A percentile compares a stretch with the other conserved stretches of the same genome.
Evolutionary conservation across 306 rosid species (phyloP).

Genomic region (Lathyrus tuberosus): DNA sequence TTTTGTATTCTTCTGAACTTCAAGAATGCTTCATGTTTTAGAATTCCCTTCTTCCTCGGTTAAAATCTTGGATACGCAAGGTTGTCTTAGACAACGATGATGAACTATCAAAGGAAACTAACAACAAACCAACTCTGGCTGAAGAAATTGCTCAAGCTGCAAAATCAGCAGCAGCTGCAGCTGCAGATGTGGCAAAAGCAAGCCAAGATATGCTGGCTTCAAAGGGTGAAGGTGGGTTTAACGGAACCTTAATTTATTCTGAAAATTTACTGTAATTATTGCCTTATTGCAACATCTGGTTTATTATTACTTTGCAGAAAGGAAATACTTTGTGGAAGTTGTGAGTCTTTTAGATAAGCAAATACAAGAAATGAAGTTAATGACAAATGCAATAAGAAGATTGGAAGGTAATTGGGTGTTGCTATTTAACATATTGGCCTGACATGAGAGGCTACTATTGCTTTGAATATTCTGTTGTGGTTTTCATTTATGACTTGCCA

Average conservation of each 20-base stretch:
- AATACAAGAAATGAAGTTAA: constrained; percentile 87
- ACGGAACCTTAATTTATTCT: constrained; percentile 20
- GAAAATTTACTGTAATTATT: constrained; percentile 30
- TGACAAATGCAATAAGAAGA: constrained; percentile 73
- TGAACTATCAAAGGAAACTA: constrained; percentile 49
- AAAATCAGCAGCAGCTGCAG: constrained; percentile 96
- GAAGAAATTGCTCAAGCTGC: constrained; percentile 92
- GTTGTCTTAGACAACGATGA: constrained; percentile 66
- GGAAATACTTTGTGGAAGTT: constrained; percentile 61
- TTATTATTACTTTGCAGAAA: constrained; percentile 59
- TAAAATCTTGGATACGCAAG: constrained; percentile 92
- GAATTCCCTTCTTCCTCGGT: constrained; percentile 82
- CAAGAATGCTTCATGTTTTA: constrained; percentile 48
- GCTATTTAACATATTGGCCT: constrained; percentile 36
- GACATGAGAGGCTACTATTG: constrained; percentile 26
- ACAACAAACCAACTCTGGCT: constrained; percentile 61
- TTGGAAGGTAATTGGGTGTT: constrained; percentile 73
- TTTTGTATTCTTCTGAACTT: constrained; percentile 36
- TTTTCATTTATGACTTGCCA: constrained; percentile 35
- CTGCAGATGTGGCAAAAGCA: constrained; percentile 86
- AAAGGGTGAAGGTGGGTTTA: constrained; percentile 70
- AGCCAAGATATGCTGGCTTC: constrained; percentile 81
- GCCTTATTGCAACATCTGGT: constrained; percentile 34
- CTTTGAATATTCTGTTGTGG: constrained; percentile 28
- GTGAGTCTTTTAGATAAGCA: constrained; percentile 66